Base-by-base conservation (phyloP, 345 rosid species). In the Abelmoschus esculentus region DNA sequence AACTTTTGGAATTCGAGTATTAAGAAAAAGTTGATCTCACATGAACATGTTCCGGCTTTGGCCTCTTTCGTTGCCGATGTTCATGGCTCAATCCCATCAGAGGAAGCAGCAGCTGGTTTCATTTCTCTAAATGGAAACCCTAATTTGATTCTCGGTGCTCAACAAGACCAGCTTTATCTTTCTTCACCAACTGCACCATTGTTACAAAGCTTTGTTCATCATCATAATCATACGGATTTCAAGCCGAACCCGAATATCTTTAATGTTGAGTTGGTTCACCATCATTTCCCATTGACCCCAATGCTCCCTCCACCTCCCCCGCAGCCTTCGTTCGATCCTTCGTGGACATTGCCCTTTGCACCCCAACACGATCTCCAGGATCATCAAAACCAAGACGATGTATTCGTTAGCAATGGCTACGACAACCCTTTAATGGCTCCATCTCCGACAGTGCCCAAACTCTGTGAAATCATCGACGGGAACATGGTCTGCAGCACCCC, bases 1-100 rank as follows among this genome's bases (percentile, higher is more conserved):
- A 92, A 92, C 70, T 92, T 92, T 64, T 92, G 98, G 98, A 92
- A 92, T 52, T 92, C 96, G 60, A 85, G 93, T 85, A 79, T 89
- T 22, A 92, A 92, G 83, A 92, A 92, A 82, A 89, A 87, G 85
- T 82, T 92, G 42, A 80, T 88, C 59, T 82, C 92, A 38, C 84
- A 82, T 60, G 89, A 84, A 19, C 59, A 55, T 70, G 70, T 76
- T 66, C 78, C 88, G 50, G 61, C 80, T 57, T 74, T 85, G 63
- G 76, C 83, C 5, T 26, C 73, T 5, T 44, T 58, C 3, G 26
- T 57, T 9, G 15, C 56, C 9, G 74, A 46, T 50, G 74, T 80
- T 28, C 85, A 66, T 55, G 61, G 67, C 69, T 76, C 79, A n/a
- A 53, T 55, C 56, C 66, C 34, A 38, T 49, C 77, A 28, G 83